Evolutionary conservation across 345 rosid species (phyloP), one percentile per base, ranked within the genome.

Genomic region (Anastatica hierochuntica): DNA sequence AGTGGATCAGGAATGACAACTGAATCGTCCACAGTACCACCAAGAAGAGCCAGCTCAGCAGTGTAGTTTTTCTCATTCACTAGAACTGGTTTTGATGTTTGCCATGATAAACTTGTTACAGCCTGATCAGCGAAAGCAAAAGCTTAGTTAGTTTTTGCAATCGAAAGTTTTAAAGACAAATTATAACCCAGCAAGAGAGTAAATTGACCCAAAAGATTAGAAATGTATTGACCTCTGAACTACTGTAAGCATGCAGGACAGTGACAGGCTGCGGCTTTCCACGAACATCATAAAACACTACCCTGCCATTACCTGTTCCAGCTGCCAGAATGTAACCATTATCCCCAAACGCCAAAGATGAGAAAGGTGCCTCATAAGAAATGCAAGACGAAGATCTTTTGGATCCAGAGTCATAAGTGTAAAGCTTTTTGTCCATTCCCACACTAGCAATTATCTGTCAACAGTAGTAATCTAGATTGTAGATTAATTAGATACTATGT

Each of bases 1-100:
- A 92, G 90, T 7, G 95, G 97, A 39, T 94, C 99, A 9, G 99
- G 99, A 88, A 88, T 88, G 64, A 88, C 81, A 72, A 80, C 76
- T 45, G 94, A 94, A 67, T 83, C 99, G 56, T 85, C 95, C 64
- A 71, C 77, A 46, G 85, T 67, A 55, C 82, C 86, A 62, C 99
- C 99, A 58, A 92, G 62, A 72, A 92, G 95, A 77, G 86, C 97
- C 70, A 78, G 81, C 77, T 88, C 99, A 29, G 84, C 71, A 37
- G 77, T 73, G 71, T 85, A 82, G 58, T 52, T 79, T 72, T 72
- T 81, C 73, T 94, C 97, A 67, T 83, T 85, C 51, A 94, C 83
- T 47, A 70, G 49, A 51, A 80, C 77, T 53, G 97, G 87, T 79
- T 88, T 88, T 55, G 87, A 83, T 77, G 95, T 85, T 75, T 94